A percentile compares a stretch with the other conserved stretches of the same genome.
These are phyloP conservation scores for Cucurbitaria berberidis DNA, from an alignment of 2,329 filamentous ascomycete species.

Conservation along the genomic window DNA sequence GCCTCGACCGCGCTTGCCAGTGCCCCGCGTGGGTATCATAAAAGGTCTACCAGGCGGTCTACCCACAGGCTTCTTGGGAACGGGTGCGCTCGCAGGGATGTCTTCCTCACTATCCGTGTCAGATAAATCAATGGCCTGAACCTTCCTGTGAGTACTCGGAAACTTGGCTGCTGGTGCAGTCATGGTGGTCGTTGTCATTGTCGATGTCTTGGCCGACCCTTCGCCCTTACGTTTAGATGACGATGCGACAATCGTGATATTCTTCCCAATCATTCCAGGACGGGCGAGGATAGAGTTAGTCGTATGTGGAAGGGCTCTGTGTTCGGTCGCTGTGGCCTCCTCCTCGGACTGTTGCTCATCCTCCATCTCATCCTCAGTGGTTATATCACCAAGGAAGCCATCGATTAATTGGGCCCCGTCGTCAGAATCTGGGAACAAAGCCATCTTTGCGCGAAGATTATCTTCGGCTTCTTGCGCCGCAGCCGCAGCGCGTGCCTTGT, in stretches of 20 bases:
- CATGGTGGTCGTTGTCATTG: conserved; percentile 17
- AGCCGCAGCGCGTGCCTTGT: conserved; percentile 24
- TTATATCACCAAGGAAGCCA: conserved; percentile 34
- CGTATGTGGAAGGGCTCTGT: conserved; percentile 22
- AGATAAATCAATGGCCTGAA: conserved; percentile 28
- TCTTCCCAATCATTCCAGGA: conserved; percentile 41
- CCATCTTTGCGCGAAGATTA: conserved; percentile 45
- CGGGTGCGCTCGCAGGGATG: conserved; percentile 39
- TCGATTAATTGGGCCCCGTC: conserved; percentile 33
- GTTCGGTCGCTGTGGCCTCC: conserved; percentile 8
- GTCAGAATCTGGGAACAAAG: conserved; percentile 40
- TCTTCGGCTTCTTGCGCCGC: conserved; percentile 42
- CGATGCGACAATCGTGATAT: conserved; percentile 43
- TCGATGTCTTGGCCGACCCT: conserved; percentile 15
- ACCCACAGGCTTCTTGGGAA: conserved; percentile 25
- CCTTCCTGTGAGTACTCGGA: conserved; percentile 25
- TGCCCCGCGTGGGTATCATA: conserved; percentile 32
- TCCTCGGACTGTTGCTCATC: conserved; percentile 9
- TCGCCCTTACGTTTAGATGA: conserved; percentile 26
- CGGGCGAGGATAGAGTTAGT: conserved; percentile 38
- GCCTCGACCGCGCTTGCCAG: conserved; percentile 30
- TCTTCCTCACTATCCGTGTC: conserved; percentile 42
- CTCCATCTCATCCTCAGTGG: conserved; percentile 25
- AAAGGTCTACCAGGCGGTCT: conserved; percentile 24
- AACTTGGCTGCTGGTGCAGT: conserved; percentile 21